Evolutionary conservation across 345 rosid species (phyloP), one percentile per base, ranked within the genome.

Genomic region (Ceriops zippeliana): DNA sequence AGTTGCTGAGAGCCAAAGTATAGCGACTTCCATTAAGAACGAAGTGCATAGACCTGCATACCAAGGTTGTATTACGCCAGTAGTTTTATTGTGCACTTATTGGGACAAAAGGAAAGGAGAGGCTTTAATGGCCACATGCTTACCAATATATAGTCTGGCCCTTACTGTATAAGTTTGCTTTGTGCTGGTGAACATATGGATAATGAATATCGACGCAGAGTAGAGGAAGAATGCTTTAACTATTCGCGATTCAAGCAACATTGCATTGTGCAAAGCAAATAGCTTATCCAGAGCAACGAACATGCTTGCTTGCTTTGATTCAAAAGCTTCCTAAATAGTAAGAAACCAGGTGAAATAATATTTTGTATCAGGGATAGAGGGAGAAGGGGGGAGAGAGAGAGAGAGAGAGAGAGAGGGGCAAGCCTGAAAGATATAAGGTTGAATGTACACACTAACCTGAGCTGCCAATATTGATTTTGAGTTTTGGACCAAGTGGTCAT

Each of bases 171-270:
- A 93, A 26, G 98, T 93, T 73, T 93, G 96, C 73, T 89, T 93
- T 20, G 98, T 91, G 67, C 97, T 88, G 4, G 98, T 93, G 68
- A 93, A 82, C 92, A 91, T 85, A 83, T 91, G 86, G 76, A 93
- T 80, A 38, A 89, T 75, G 47, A 93, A 84, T 52, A 81, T 85
- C 0, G 81, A 77, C 60, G 85, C 24, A 20, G 75, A 80, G 78
- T 91, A 91, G 47, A 93, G 49, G 76, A 93, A 73, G 78, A 89
- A 88, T 20, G 96, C 76, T 77, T 93, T 93, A 1, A 93, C 84
- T 70, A 85, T 74, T 22, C 97, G 78, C 0, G 97, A 91, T 74
- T 93, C 96, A 0, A 91, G 76, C 79, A 91, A 75, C 92, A 93
- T 84, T 1, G 97, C 88, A 37, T 86, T 93, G 65, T 93, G 97